Conservation (phyloP, 352 stramenopile genomes). For the Pythium sukuiense region DNA sequence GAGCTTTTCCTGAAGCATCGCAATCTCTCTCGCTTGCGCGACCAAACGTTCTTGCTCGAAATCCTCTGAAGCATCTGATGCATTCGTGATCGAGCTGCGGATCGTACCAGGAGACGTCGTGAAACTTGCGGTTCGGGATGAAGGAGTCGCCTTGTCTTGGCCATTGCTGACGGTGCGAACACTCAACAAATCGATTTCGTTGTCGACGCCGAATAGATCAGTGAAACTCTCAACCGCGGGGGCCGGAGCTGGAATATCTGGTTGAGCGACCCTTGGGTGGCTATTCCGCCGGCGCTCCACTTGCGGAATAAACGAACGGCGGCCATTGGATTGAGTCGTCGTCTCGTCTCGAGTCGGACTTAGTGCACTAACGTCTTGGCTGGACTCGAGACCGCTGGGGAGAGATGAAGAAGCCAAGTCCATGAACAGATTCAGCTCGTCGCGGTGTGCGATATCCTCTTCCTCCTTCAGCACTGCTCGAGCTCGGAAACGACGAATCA, state of each 20-base stretch:
- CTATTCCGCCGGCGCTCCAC: slow-evolving; percentile 1
- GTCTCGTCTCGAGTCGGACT: background rate
- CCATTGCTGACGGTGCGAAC: background rate
- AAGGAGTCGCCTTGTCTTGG: background rate
- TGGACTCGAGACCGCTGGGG: background rate
- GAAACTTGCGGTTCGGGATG: slow-evolving; percentile 19
- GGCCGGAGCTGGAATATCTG: background rate
- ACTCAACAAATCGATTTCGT: background rate
- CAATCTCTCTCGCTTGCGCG: slow-evolving; percentile 68
- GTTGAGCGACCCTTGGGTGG: background rate
- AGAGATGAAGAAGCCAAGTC: slow-evolving; percentile 49
- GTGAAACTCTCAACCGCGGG: background rate
- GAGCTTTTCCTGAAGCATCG: slow-evolving; percentile 73
- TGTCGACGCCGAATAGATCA: slow-evolving; percentile 2
- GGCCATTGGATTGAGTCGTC: background rate
- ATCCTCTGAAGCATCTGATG: background rate
- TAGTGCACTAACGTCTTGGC: background rate
- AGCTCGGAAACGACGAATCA: slow-evolving; percentile 78
- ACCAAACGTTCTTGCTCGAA: slow-evolving; percentile 60
- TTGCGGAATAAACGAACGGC: background rate
- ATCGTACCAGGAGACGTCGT: slow-evolving; percentile 6
- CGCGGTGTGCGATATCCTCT: slow-evolving; percentile 51
- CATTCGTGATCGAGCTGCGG: slow-evolving; percentile 5
- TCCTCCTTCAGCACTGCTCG: slow-evolving; percentile 43
- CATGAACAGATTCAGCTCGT: slow-evolving; percentile 72